A percentile compares a stretch with the other conserved stretches of the same genome.
Conservation (phyloP, 2,329 filamentous ascomycete genomes). For the Colletotrichum melonis region DNA sequence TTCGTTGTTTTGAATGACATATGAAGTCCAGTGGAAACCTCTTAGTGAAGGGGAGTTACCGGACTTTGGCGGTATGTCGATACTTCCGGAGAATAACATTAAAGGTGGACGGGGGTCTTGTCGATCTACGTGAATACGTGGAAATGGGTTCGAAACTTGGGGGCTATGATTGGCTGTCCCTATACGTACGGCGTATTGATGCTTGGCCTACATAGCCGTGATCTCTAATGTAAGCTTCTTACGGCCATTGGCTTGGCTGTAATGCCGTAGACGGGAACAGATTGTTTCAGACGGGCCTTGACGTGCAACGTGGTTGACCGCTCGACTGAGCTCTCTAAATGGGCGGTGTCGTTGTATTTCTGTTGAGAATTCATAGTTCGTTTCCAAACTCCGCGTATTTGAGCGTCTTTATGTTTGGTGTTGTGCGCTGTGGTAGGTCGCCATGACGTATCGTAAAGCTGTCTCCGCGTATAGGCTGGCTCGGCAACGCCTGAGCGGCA, state of each 20-base stretch:
- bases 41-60: neutral
- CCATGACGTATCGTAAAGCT: constrained; percentile 10
- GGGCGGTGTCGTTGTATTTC: too few species aligned
- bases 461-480: constrained; percentile 19
- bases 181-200: neutral
- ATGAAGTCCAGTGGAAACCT: too few species aligned
- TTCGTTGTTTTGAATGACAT: neutral
- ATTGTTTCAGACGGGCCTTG: neutral
- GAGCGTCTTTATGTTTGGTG: neutral
- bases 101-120: neutral
- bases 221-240: neutral
- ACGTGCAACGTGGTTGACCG: neutral
- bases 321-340: too few species aligned
- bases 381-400: constrained; percentile 3
- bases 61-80: neutral
- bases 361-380: neutral
- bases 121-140: neutral
- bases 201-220: neutral
- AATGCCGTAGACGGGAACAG: neutral
- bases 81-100: neutral
- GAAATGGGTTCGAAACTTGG: neutral
- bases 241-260: too few species aligned
- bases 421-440: neutral
- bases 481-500: neutral
- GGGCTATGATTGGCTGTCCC: neutral